Evolutionary conservation across 371 early-diverging fungal species (phyloP).

Genomic region (Rhizopus microsporus): DNA sequence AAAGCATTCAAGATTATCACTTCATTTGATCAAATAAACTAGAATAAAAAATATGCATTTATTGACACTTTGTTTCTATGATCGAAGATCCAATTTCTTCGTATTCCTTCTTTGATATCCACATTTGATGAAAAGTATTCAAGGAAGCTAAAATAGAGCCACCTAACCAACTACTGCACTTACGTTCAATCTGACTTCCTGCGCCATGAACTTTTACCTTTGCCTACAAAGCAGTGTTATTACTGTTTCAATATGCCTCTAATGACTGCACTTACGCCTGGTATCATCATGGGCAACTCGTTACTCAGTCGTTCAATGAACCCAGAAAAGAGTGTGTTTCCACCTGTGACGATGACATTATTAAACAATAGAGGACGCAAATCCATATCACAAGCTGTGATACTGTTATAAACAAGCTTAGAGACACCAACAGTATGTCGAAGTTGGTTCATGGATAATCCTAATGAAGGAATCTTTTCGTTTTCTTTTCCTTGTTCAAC

Average conservation of each 20-base stretch:
- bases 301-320: slow-evolving; percentile 84
- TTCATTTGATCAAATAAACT: slow-evolving; percentile 40
- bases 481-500: slow-evolving; percentile 21
- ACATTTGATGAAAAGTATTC: slow-evolving; percentile 96
- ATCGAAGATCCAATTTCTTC: slow-evolving; percentile 84
- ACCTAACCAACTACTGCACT: slow-evolving; percentile 93
- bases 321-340: slow-evolving; percentile 83
- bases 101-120: slow-evolving; percentile 95
- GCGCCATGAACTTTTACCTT: slow-evolving; percentile 83
- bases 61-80: slow-evolving; percentile 87
- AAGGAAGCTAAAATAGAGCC: slow-evolving; percentile 94
- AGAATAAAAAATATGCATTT: slow-evolving; percentile 15
- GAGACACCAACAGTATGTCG: slow-evolving; percentile 56
- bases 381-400: slow-evolving; percentile 83
- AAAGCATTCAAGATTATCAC: slow-evolving; percentile 38
- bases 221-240: slow-evolving; percentile 41
- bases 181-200: slow-evolving; percentile 78
- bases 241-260: slow-evolving; percentile 7
- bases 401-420: slow-evolving; percentile 70
- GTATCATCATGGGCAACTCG: slow-evolving; percentile 70
- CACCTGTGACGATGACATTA: slow-evolving; percentile 90
- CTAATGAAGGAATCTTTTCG: slow-evolving; percentile 28
- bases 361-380: slow-evolving; percentile 77
- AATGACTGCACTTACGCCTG: slow-evolving; percentile 62
- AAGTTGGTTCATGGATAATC: slow-evolving; percentile 37